A percentile compares a stretch with the other conserved stretches of the same genome.
Evolutionary conservation across 495 filamentous ascomycete genomes (phyloP).

Genomic region (Lophium mytilinum): DNA sequence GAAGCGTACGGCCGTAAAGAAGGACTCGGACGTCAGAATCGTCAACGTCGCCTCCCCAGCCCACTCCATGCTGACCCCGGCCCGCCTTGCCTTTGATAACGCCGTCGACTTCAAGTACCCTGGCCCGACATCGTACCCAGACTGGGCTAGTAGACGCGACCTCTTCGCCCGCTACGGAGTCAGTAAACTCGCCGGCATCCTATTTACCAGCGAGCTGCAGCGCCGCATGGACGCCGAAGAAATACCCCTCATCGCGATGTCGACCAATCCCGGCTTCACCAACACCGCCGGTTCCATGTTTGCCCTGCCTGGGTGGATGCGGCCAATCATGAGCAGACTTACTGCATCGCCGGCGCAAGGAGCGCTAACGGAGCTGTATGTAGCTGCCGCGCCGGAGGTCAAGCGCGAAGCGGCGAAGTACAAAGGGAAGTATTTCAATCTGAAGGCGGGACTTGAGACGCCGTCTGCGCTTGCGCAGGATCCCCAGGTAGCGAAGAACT

Average conservation of each 20-base stretch:
- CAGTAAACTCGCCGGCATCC: constrained; percentile 21
- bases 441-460: constrained; percentile 8
- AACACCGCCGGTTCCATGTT: constrained; percentile 8
- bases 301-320: background rate
- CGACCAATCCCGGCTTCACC: constrained; percentile 16
- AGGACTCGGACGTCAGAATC: constrained; percentile 6
- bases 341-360: constrained; percentile 5
- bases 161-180: constrained; percentile 8
- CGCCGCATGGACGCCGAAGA: constrained; percentile 13
- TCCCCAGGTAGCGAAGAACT: constrained; percentile 3
- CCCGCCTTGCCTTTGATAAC: background rate
- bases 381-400: constrained; percentile 13
- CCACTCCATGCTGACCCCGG: background rate
- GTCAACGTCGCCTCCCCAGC: constrained; percentile 2
- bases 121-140: background rate
- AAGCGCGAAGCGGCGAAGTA: constrained; percentile 9
- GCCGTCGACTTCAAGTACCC: background rate
- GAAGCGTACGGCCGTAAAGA: background rate
- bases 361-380: constrained; percentile 16
- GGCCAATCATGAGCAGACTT: background rate
- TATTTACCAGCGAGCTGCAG: constrained; percentile 24
- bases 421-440: constrained; percentile 14
- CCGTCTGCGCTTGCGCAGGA: constrained; percentile 1
- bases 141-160: background rate
- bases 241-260: constrained; percentile 11